These are phyloP conservation scores for Verticillium tricorpus DNA, from an alignment of 2,329 filamentous ascomycete genomes.

Conservation along the genomic window DNA sequence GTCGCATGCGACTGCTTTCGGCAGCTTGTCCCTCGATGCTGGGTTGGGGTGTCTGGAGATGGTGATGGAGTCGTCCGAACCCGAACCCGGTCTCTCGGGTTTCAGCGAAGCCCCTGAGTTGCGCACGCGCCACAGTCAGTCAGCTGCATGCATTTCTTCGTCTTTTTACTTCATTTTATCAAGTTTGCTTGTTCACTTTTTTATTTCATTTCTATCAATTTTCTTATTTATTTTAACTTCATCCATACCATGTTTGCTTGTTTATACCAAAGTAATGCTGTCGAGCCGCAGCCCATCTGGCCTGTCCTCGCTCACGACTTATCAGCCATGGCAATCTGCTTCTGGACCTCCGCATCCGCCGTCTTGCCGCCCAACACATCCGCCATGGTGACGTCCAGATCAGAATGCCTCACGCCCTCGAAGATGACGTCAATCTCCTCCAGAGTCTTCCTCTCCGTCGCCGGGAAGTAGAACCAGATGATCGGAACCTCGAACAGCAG, in stretches of 20 bases:
- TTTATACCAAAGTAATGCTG: no score
- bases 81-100: background rate
- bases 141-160: background rate
- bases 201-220: no score
- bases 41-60: no score
- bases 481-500: background rate
- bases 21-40: background rate
- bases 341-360: background rate
- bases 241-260: no score
- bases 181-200: no score
- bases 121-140: background rate
- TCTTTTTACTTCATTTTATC: background rate
- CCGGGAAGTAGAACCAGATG: conserved; percentile 47
- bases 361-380: background rate
- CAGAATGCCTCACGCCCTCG: background rate
- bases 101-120: background rate
- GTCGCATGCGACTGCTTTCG: background rate
- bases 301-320: background rate
- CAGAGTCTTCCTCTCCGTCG: conserved; percentile 44
- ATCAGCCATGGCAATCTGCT: background rate
- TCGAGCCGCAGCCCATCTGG: no score
- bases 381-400: background rate
- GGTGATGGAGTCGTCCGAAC: background rate
- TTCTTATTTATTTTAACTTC: no score
- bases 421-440: conserved; percentile 53